A percentile compares a stretch with the other conserved stretches of the same genome.
These are phyloP conservation scores for Candida wancherniae DNA, from an alignment of 805 yeast species.

Conservation along the genomic window DNA sequence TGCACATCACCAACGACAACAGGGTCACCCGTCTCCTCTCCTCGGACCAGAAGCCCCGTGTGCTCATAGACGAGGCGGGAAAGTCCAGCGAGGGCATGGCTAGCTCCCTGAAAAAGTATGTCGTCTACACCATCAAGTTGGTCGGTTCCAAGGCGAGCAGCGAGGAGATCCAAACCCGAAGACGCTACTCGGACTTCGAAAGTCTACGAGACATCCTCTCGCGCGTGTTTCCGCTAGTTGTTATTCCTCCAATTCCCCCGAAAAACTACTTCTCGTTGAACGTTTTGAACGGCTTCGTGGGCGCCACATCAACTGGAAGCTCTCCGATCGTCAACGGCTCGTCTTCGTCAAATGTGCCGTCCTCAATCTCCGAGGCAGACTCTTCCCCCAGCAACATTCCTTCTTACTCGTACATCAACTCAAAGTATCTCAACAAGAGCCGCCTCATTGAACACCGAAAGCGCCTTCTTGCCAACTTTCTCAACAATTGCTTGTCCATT, in stretches of 20 bases:
- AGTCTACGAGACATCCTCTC: constrained; percentile 67
- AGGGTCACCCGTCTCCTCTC: constrained; percentile 33
- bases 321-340: constrained; percentile 4
- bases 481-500: constrained; percentile 67
- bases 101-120: constrained; percentile 56
- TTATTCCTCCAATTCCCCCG: constrained; percentile 90
- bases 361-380: constrained; percentile 3
- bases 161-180: constrained; percentile 53
- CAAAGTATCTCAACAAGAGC: constrained; percentile 35
- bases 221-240: constrained; percentile 69
- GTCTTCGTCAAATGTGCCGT: constrained; percentile 3
- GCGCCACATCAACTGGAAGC: constrained; percentile 3
- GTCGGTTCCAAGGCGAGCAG: constrained; percentile 35
- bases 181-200: constrained; percentile 92
- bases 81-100: constrained; percentile 75
- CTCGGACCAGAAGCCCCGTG: constrained; percentile 23
- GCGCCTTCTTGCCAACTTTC: constrained; percentile 55
- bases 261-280: constrained; percentile 37
- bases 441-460: constrained; percentile 36
- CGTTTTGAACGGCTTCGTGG: constrained; percentile 31
- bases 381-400: constrained; percentile 7
- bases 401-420: constrained; percentile 32
- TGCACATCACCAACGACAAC: constrained; percentile 31
- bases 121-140: constrained; percentile 74
- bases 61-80: constrained; percentile 72